Conservation (phyloP, 2,329 filamentous ascomycete genomes). For the Aspergillus viridinutans region DNA sequence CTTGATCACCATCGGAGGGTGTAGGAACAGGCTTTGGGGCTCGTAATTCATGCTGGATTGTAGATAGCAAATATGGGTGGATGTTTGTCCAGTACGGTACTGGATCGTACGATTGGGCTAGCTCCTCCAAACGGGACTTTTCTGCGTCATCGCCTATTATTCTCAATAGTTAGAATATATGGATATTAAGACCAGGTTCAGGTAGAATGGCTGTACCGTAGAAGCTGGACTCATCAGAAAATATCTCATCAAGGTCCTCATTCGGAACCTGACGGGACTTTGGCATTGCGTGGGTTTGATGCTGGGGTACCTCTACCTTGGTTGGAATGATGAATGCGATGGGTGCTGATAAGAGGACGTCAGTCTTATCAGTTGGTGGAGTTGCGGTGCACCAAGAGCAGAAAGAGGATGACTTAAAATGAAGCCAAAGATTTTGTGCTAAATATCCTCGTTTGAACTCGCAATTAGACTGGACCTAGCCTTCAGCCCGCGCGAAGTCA, state of each 20-base stretch:
- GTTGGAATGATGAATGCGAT: not conserved
- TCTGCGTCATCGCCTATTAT: constrained; percentile 53
- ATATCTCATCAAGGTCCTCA: constrained; percentile 16
- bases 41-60: constrained; percentile 23
- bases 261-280: not conserved
- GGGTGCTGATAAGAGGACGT: not conserved
- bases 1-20: not conserved
- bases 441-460: not conserved
- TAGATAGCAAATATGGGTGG: constrained; percentile 29
- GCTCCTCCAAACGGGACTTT: constrained; percentile 46
- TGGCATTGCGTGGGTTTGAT: not conserved
- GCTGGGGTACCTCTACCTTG: not conserved
- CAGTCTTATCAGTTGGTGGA: not conserved
- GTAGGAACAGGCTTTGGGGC: not conserved
- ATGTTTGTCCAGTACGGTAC: constrained; percentile 46
- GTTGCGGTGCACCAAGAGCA: not conserved
- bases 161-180: not conserved
- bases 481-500: not conserved
- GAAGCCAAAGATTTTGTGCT: not conserved
- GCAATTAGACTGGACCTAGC: not conserved
- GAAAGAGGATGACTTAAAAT: not conserved
- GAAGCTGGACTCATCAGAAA: constrained; percentile 45
- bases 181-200: not conserved
- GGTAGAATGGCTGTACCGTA: constrained; percentile 29
- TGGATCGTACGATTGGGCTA: constrained; percentile 50